Evolutionary conservation across 331 rosid species (phyloP).

Genomic region (Acacia pycnantha): DNA sequence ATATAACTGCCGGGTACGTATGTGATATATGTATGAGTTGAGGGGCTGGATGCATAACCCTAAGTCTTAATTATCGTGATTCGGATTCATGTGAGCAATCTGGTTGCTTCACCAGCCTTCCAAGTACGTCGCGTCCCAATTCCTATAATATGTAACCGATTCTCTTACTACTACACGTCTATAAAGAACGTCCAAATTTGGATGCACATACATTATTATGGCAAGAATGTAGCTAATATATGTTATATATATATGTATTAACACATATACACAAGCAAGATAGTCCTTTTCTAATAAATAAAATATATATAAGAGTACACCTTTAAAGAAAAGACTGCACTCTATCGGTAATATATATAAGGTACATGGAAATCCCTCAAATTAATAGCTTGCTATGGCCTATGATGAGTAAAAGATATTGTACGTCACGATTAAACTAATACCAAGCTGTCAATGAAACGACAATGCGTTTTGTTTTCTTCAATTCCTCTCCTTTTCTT

Average conservation of each 20-base stretch:
- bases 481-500: background rate
- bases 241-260: background rate
- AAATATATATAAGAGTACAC: constrained; percentile 13
- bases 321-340: background rate
- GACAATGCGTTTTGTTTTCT: background rate
- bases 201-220: background rate
- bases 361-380: constrained; percentile 18
- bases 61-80: too few relatives aligned
- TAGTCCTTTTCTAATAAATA: constrained; percentile 3
- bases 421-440: constrained; percentile 21
- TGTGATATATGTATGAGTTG: too few relatives aligned
- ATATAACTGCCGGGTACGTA: too few relatives aligned
- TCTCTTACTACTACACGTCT: too few relatives aligned
- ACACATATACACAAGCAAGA: constrained; percentile 4
- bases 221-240: background rate
- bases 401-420: constrained; percentile 21
- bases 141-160: too few relatives aligned
- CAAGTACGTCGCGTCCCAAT: too few relatives aligned
- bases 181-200: background rate
- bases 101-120: too few relatives aligned
- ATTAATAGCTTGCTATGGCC: constrained; percentile 1
- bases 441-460: constrained; percentile 23
- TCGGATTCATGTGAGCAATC: too few relatives aligned
- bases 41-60: too few relatives aligned
- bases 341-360: constrained; percentile 3